phyloP scores from a whole-genome alignment of 345 rosid genomes.

The Rubroshorea leprosula region DNA sequence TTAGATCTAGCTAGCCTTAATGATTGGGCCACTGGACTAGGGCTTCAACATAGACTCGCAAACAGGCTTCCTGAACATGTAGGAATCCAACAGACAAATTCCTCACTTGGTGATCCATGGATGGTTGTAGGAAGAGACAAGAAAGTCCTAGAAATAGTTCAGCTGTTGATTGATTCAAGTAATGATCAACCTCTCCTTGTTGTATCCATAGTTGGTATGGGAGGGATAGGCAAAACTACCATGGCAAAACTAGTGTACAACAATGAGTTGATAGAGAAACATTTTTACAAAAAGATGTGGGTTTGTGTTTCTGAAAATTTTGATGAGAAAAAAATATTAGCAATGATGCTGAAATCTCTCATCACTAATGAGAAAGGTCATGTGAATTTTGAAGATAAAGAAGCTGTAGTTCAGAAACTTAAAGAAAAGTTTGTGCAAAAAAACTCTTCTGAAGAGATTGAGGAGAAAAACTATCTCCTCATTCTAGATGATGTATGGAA shows the following conservation, averaged over 20 bases:
- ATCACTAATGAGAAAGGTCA: background rate
- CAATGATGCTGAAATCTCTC: background rate
- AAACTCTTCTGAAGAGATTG: no score
- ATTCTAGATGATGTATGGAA: background rate
- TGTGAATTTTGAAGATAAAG: background rate
- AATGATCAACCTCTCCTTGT: background rate
- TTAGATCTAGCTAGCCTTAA: background rate
- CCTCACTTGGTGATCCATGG: background rate
- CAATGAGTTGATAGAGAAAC: background rate
- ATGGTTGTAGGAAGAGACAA: background rate
- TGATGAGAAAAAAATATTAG: background rate
- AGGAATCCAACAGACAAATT: background rate
- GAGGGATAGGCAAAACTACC: background rate
- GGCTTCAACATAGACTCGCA: background rate
- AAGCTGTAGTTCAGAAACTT: background rate
- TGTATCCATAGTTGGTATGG: background rate
- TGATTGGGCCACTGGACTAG: background rate
- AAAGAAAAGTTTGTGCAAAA: no score
- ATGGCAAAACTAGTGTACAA: background rate
- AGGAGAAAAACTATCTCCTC: background rate
- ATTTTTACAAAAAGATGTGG: background rate
- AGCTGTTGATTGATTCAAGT: background rate
- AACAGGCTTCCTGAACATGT: background rate
- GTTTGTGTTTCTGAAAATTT: background rate
- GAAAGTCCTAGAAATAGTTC: background rate